A percentile compares a stretch with the other conserved stretches of the same genome.
Evolutionary conservation across 2,329 filamentous ascomycete species (phyloP).

Genomic region (Cercospora zeae-maydis): DNA sequence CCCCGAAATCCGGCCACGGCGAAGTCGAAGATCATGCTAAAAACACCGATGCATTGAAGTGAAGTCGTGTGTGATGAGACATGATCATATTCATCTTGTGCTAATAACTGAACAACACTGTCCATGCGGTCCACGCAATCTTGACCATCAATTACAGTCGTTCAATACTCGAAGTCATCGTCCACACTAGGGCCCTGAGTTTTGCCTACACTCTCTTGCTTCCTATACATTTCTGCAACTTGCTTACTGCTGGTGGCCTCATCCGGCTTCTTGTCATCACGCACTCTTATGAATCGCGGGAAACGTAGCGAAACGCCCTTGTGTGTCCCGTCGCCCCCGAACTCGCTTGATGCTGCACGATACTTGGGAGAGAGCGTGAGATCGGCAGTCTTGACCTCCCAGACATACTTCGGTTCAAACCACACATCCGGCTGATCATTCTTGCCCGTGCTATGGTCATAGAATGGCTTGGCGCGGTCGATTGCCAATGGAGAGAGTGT

Average conservation of each 20-base stretch:
- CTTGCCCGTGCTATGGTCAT: conserved; percentile 74
- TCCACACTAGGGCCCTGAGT: conserved; percentile 83
- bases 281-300: conserved; percentile 83
- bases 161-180: conserved; percentile 94
- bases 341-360: conserved; percentile 80
- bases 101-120: not conserved
- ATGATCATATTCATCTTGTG: not conserved
- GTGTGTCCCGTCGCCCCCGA: conserved; percentile 57
- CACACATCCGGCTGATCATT: conserved; percentile 98
- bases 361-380: conserved; percentile 89
- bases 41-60: not conserved
- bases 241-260: conserved; percentile 79
- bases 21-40: not conserved
- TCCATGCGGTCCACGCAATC: not conserved
- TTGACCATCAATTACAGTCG: not conserved
- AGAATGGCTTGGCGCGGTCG: conserved; percentile 89
- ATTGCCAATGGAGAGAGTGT: conserved; percentile 75
- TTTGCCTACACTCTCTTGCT: conserved; percentile 86
- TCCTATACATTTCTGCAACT: conserved; percentile 94
- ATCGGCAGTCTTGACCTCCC: conserved; percentile 97
- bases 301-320: conserved; percentile 86
- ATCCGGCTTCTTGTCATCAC: conserved; percentile 95
- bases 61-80: not conserved
- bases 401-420: conserved; percentile 92
- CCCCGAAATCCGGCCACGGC: not conserved